Percentiles rank a stretch among this genome's conserved stretches.
phyloP scores from a whole-genome alignment of 805 yeast genomes.

The Lachancea mirantina region DNA sequence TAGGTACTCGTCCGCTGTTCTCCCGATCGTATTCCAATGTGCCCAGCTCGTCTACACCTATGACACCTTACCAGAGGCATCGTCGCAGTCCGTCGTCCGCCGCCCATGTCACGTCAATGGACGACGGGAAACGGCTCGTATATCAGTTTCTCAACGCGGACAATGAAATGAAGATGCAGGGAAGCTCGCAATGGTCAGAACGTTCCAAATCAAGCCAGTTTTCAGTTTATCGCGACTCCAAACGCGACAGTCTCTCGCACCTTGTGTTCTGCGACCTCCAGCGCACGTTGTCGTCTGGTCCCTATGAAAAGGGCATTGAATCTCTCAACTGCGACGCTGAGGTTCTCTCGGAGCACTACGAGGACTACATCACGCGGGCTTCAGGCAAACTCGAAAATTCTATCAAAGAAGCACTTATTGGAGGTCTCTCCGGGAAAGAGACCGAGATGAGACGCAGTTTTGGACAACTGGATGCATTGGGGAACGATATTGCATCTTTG shows the following conservation, averaged over 20 bases:
- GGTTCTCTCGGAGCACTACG: no score
- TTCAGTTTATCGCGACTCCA: slow-evolving; percentile 1
- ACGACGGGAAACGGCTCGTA: slow-evolving; percentile 6
- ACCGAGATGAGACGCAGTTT: slow-evolving; percentile 23
- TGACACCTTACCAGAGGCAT: slow-evolving; percentile 2
- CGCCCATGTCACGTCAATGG: background rate
- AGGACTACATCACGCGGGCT: slow-evolving; percentile 13
- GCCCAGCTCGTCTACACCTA: background rate
- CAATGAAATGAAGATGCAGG: slow-evolving; percentile 2
- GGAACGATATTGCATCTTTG: slow-evolving; percentile 24
- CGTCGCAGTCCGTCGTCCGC: background rate
- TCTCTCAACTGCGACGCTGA: no score
- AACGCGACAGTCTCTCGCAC: slow-evolving; percentile 3
- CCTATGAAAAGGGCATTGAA: no score
- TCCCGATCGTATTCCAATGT: background rate
- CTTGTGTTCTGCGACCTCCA: slow-evolving; percentile 4
- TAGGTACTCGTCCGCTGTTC: background rate
- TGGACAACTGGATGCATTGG: slow-evolving; percentile 20
- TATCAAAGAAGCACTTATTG: slow-evolving; percentile 18
- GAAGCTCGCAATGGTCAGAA: background rate
- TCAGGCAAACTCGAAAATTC: slow-evolving; percentile 20
- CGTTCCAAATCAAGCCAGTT: slow-evolving; percentile 2
- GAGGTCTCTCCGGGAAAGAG: slow-evolving; percentile 24
- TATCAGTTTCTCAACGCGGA: slow-evolving; percentile 8
- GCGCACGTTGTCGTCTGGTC: slow-evolving; percentile 1